Conservation (phyloP, 2,329 filamentous ascomycete species). For the Myriosclerotinia curreyana region DNA sequence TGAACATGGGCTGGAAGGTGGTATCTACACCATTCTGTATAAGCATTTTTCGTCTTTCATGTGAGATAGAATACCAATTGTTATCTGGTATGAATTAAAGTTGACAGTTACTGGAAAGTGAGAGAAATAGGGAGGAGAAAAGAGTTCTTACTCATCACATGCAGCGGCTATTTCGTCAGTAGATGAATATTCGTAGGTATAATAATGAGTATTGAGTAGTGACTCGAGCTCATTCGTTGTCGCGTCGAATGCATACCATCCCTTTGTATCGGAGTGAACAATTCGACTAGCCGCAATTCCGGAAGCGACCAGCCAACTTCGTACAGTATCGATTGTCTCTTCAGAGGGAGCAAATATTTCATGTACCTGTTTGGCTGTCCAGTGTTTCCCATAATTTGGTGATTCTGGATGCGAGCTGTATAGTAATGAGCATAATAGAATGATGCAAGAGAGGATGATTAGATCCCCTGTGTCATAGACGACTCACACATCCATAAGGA, state of each 20-base stretch:
- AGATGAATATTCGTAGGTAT: constrained; percentile 38
- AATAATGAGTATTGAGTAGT: constrained; percentile 40
- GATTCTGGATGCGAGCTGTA: constrained; percentile 35
- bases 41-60: neutral
- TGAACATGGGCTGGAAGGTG: constrained; percentile 44
- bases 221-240: constrained; percentile 38
- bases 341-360: constrained; percentile 39
- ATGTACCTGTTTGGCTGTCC: constrained; percentile 38
- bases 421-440: neutral
- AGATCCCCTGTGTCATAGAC: neutral
- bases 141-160: constrained; percentile 38
- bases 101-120: neutral
- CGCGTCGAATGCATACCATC: constrained; percentile 42
- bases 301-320: constrained; percentile 39
- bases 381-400: constrained; percentile 41
- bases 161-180: constrained; percentile 36
- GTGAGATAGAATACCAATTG: neutral
- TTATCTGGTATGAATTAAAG: neutral
- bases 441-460: neutral
- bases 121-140: neutral
- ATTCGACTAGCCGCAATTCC: constrained; percentile 38
- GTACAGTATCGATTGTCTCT: constrained; percentile 38
- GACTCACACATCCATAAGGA: constrained; percentile 42
- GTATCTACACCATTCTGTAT: constrained; percentile 30
- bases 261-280: constrained; percentile 38